Conservation (phyloP, 768 basidiomycete genomes). For the Kwoniella dendrophila region DNA sequence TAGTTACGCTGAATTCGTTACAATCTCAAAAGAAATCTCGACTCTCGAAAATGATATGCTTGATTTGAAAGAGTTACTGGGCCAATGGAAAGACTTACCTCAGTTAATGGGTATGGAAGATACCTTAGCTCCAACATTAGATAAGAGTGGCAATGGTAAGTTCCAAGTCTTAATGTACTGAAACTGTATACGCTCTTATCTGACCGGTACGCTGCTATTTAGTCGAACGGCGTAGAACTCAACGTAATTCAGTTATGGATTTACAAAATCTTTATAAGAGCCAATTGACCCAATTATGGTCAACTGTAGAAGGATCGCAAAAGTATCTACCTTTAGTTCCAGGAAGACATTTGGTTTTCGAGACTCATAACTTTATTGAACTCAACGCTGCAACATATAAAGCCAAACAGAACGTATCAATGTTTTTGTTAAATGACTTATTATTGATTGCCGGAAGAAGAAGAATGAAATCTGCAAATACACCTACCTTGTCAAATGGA, state of each 20-base stretch:
- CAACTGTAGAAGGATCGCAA: slow-evolving; percentile 88
- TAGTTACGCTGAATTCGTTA: slow-evolving; percentile 95
- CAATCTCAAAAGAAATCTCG: slow-evolving; percentile 95
- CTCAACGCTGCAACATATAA: slow-evolving; percentile 96
- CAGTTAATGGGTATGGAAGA: slow-evolving; percentile 88
- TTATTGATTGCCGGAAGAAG: slow-evolving; percentile 78
- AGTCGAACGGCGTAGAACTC: slow-evolving; percentile 64
- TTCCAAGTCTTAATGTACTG: too few species aligned
- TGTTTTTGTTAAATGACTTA: slow-evolving; percentile 88
- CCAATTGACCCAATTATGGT: slow-evolving; percentile 87
- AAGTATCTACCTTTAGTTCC: slow-evolving; percentile 91
- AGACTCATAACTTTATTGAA: slow-evolving; percentile 77
- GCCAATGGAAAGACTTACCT: slow-evolving; percentile 96
- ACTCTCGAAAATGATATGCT: slow-evolving; percentile 96
- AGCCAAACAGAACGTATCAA: slow-evolving; percentile 78
- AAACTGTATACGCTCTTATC: too few species aligned
- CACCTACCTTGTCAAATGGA: too few species aligned
- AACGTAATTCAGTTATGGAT: slow-evolving; percentile 92
- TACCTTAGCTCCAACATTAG: slow-evolving; percentile 46
- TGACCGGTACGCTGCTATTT: neutral
- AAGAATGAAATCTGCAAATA: slow-evolving; percentile 58
- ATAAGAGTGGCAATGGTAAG: slow-evolving; percentile 49
- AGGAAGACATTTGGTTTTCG: slow-evolving; percentile 85
- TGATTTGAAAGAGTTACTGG: slow-evolving; percentile 88
- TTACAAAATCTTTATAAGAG: slow-evolving; percentile 90